Percentiles rank a stretch among this genome's conserved stretches.
Evolutionary conservation across 2,329 filamentous ascomycete species (phyloP).

Genomic region (Cryphonectria carpinicola): DNA sequence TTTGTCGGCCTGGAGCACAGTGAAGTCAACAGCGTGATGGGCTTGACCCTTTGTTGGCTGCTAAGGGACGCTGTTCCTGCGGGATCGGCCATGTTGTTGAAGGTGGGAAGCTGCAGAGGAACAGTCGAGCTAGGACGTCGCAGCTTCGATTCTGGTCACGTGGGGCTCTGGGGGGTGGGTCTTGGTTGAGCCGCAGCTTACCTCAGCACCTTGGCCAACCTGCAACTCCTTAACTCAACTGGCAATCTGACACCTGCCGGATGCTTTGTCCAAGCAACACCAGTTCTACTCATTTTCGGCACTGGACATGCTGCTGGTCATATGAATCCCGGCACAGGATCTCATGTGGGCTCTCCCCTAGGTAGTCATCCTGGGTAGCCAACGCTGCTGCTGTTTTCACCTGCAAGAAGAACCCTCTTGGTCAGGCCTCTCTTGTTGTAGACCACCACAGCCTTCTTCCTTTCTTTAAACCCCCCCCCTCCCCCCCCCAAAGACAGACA

Average conservation of each 20-base stretch:
- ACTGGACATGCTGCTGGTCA: not conserved
- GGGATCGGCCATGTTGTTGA: slow-evolving; percentile 12
- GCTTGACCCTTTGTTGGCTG: slow-evolving; percentile 15
- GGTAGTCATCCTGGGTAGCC: not conserved
- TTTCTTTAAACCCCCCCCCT: not conserved
- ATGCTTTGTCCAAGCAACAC: slow-evolving; percentile 5
- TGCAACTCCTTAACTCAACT: not conserved
- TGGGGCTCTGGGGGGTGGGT: slow-evolving; percentile 1
- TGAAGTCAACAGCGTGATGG: slow-evolving; percentile 6
- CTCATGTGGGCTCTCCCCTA: too few species aligned
- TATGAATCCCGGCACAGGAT: not conserved
- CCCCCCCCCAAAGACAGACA: not conserved
- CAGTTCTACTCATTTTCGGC: not conserved
- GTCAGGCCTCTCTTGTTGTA: not conserved
- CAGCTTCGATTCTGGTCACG: slow-evolving; percentile 18
- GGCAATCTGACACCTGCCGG: not conserved
- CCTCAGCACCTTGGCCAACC: slow-evolving; percentile 1
- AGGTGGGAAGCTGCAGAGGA: slow-evolving; percentile 19
- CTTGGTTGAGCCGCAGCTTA: slow-evolving; percentile 12
- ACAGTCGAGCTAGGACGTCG: slow-evolving; percentile 14
- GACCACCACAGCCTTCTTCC: not conserved
- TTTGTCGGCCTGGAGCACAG: not conserved
- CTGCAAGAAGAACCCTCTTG: not conserved
- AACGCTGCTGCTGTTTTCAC: not conserved
- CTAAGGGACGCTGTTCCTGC: slow-evolving; percentile 1